phyloP scores from a whole-genome alignment of 2,329 filamentous ascomycete species.

The Talaromyces amestolkiae region DNA sequence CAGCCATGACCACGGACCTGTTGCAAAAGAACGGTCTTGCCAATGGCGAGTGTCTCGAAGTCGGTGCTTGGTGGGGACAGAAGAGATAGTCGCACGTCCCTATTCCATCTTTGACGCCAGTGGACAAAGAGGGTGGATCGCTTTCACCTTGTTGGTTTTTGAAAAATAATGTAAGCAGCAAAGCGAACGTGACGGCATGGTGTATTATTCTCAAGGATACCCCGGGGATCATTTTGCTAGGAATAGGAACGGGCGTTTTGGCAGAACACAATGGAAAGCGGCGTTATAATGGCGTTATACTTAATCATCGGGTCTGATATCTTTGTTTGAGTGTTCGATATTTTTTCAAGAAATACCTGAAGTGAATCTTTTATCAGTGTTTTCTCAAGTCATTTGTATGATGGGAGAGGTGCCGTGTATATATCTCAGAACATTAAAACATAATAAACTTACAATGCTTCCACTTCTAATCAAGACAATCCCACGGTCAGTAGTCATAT shows the following conservation, averaged over 20 bases:
- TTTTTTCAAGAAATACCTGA: constrained; percentile 85
- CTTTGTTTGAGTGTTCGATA: constrained; percentile 81
- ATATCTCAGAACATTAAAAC: background rate
- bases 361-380: constrained; percentile 26
- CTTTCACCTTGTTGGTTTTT: background rate
- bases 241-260: constrained; percentile 3
- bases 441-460: constrained; percentile 70
- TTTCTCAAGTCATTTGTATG: background rate
- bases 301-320: constrained; percentile 56
- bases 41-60: constrained; percentile 78
- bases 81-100: constrained; percentile 45
- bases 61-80: constrained; percentile 63
- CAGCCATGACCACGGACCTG: constrained; percentile 80
- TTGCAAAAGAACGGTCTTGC: constrained; percentile 74
- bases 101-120: too few relatives aligned
- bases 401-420: background rate
- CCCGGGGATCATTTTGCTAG: constrained; percentile 28
- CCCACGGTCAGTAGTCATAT: background rate
- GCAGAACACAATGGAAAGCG: constrained; percentile 18
- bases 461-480: constrained; percentile 64
- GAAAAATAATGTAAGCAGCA: background rate
- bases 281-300: background rate
- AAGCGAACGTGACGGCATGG: constrained; percentile 22
- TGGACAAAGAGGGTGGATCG: too few relatives aligned
- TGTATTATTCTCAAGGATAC: constrained; percentile 18